phyloP scores from a whole-genome alignment of 164 flowering plant species.

The Umbellularia californica region DNA sequence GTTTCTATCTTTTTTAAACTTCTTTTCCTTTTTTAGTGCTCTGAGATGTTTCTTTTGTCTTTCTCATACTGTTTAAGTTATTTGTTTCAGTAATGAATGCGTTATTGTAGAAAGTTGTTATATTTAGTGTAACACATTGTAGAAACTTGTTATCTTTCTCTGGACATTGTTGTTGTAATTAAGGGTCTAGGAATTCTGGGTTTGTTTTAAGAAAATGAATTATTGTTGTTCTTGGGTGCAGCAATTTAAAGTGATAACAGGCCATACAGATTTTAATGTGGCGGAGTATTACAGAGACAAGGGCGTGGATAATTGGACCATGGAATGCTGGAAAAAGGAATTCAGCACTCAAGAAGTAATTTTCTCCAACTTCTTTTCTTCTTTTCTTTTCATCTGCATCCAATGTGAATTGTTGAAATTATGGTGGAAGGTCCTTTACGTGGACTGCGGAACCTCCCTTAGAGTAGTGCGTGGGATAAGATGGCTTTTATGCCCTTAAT shows the following conservation, averaged over 20 bases:
- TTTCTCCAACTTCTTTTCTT: slow-evolving; percentile 11
- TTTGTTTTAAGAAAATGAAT: neutral
- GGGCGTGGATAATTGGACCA: slow-evolving; percentile 68
- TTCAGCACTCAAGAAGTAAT: slow-evolving; percentile 46
- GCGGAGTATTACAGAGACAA: slow-evolving; percentile 62
- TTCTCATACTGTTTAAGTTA: neutral
- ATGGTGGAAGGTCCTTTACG: neutral
- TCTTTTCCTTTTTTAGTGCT: neutral
- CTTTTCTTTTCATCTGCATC: neutral
- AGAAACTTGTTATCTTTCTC: neutral
- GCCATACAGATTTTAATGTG: slow-evolving; percentile 44
- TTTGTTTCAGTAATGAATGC: neutral
- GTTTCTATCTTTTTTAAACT: neutral
- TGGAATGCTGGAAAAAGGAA: slow-evolving; percentile 58
- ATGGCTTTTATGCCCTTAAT: neutral
- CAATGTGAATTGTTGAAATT: neutral
- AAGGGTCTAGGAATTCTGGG: no score
- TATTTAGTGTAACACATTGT: neutral
- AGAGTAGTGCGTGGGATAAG: neutral
- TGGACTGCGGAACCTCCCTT: neutral
- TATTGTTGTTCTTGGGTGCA: slow-evolving; percentile 25
- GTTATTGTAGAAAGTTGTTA: neutral
- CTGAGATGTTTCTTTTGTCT: neutral
- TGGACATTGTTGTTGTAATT: no score
- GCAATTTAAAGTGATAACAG: slow-evolving; percentile 60